Evolutionary conservation across 2,329 filamentous ascomycete genomes (phyloP).

Genomic region (Phaeosphaeria sp.): DNA sequence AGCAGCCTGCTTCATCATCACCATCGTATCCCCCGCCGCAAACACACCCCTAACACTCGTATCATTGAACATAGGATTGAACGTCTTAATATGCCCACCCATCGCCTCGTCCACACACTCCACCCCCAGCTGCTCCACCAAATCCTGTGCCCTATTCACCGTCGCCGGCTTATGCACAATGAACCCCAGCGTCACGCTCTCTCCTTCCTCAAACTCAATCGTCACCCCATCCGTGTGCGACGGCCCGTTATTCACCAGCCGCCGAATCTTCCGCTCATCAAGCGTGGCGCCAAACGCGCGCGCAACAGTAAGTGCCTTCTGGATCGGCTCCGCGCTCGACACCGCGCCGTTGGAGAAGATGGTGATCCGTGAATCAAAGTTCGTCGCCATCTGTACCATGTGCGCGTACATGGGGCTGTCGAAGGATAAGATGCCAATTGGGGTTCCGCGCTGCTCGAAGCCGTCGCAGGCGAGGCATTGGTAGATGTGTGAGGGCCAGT

Average conservation of each 20-base stretch:
- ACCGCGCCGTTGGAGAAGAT: constrained; percentile 35
- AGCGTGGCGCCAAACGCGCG: constrained; percentile 30
- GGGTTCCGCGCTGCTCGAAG: constrained; percentile 61
- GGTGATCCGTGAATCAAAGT: constrained; percentile 34
- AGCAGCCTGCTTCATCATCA: constrained; percentile 40
- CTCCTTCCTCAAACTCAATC: constrained; percentile 35
- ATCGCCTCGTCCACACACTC: constrained; percentile 49
- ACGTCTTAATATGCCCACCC: constrained; percentile 53
- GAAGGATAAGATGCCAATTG: constrained; percentile 36
- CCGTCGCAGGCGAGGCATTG: constrained; percentile 69
- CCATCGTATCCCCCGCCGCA: constrained; percentile 59
- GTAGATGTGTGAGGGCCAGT: constrained; percentile 58
- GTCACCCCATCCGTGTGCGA: constrained; percentile 35
- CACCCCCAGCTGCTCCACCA: constrained; percentile 39
- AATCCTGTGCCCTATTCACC: constrained; percentile 38
- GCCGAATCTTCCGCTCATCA: constrained; percentile 32
- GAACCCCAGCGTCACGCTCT: constrained; percentile 34
- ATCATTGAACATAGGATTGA: constrained; percentile 54
- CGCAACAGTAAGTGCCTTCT: constrained; percentile 26
- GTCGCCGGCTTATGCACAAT: constrained; percentile 35
- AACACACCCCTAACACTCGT: constrained; percentile 61
- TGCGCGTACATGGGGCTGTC: constrained; percentile 29
- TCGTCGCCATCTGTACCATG: constrained; percentile 31
- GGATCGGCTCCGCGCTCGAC: constrained; percentile 14
- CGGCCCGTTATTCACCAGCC: constrained; percentile 36